Base-by-base conservation (phyloP, 768 basidiomycete species). In the Mrakia gelida region DNA sequence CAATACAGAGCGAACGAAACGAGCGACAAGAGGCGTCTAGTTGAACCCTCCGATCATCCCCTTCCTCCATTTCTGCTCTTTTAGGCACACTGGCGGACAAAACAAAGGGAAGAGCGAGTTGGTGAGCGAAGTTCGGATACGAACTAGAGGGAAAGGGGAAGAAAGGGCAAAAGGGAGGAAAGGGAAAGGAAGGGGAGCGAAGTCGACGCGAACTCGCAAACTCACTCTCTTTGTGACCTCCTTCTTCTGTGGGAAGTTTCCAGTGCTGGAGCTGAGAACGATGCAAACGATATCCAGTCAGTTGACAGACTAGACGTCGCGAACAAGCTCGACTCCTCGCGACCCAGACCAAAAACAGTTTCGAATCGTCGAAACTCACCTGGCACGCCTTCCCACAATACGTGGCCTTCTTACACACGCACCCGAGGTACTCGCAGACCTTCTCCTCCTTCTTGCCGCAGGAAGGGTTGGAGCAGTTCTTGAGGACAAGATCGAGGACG, bases 401-500 rank as follows among this genome's bases (percentile, higher is more conserved):
- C 23, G 67, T 70, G 5, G 67, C 67, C 67, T 70, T 45, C 38
- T 70, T 70, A 38, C 67, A 70, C 34, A 70, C 67, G 41, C 67
- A 70, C 23, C 67, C 67, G 18, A 70, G 21, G 23, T 70, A 70
- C 67, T 70, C 67, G 34, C 67, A 70, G 23, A 70, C 67, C 23
- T 45, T 70, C 18, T 15, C 38, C 41, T 70, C 67, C 67, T 70
- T 70, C 67, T 70, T 70, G 18, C 67, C 67, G 23, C 67, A 70
- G 9, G 38, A 41, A 0, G 67, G 67, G 41, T 70, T 70, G 18
- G 67, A 70, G 67, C 67, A 70, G 4, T 70, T 41, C 23, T 70
- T 70, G 41, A 70, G 67, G 23, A 70, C 67, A 21, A 70, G 38
- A n/a, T 72, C 52, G 72, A 73, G 72, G 16, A 59, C 52, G 72